These are phyloP conservation scores for Rhizopogon vinicolor DNA, from an alignment of 768 basidiomycete genomes.

Conservation along the genomic window DNA sequence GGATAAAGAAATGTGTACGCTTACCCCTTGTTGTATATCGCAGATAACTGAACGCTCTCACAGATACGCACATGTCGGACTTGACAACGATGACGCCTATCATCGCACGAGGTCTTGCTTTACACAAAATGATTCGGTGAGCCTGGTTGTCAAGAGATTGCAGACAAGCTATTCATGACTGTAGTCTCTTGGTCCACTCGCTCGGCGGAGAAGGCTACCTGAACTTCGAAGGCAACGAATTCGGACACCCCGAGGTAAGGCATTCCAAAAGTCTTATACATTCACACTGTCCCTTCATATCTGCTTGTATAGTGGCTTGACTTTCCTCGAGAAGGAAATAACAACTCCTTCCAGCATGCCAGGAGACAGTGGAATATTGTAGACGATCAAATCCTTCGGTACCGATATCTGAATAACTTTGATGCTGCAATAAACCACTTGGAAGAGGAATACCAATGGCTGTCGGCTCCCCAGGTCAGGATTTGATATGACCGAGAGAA, in stretches of 20 bases:
- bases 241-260: slow-evolving; percentile 91
- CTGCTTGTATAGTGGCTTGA: slow-evolving; percentile 80
- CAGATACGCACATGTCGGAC: slow-evolving; percentile 95
- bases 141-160: background rate
- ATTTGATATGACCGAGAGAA: background rate
- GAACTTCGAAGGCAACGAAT: slow-evolving; percentile 98
- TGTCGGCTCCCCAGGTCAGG: slow-evolving; percentile 70
- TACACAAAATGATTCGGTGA: slow-evolving; percentile 98
- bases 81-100: slow-evolving; percentile 75
- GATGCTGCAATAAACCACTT: slow-evolving; percentile 88
- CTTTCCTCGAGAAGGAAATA: slow-evolving; percentile 95
- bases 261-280: background rate
- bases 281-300: background rate
- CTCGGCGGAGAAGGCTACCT: slow-evolving; percentile 97
- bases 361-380: slow-evolving; percentile 95
- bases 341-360: slow-evolving; percentile 95
- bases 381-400: slow-evolving; percentile 83
- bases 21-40: background rate
- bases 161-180: slow-evolving; percentile 1
- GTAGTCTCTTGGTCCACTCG: slow-evolving; percentile 82
- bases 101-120: slow-evolving; percentile 82
- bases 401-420: slow-evolving; percentile 91
- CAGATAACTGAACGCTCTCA: background rate
- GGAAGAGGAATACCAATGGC: slow-evolving; percentile 82
- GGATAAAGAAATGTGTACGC: slow-evolving; percentile 99